Evolutionary conservation across 371 early-diverging fungal species (phyloP), one percentile per base, ranked within the genome.

Genomic region (Rhizopus microsporus): DNA sequence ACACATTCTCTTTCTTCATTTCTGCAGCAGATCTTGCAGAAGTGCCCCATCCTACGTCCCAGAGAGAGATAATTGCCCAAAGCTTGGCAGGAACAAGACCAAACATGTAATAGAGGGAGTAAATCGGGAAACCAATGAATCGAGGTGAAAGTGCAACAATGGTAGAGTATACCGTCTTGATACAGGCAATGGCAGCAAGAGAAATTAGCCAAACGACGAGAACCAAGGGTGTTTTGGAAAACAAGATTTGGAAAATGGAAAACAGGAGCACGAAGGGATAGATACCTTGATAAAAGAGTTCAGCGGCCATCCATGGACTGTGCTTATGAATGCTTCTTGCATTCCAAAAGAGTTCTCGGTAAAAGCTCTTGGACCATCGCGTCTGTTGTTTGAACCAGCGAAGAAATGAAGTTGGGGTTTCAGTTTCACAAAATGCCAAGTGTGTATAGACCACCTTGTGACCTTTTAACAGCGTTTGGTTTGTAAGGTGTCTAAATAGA

Each of bases 361-460:
- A 87, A 50, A 87, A 87, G 17, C 87, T 87, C 53, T 87, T 87
- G 40, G 82, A 82, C 87, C 87, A 87, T 37, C 87, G 67, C 4
- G 87, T 87, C 56, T 87, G 86, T 47, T 87, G 86, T 7, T 81
- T 86, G 50, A 87, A 81, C 85, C 85, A 87, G 12, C 83, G 75
- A 43, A 87, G 62, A 56, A 83, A 83, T 0, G 60, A 53, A 40
- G 65, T 77, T 3, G 87, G 87, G 9, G 87, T 84, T 39, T 85
- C 87, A 0, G 87, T 86, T 46, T 87, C 83, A 47, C 86, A 87
- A 56, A 76, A 81, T 2, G 87, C 86, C 16, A 77, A 57, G 32
- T 83, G 86, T 0, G 84, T 83, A 62, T 80, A 87, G 35, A 82
- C 81, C 9, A 87, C 83, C 33, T 69, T 68, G 62, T 74, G 72